Evolutionary conservation across 176 grass and related monocot species (phyloP).

Genomic region (Oryza punctata): DNA sequence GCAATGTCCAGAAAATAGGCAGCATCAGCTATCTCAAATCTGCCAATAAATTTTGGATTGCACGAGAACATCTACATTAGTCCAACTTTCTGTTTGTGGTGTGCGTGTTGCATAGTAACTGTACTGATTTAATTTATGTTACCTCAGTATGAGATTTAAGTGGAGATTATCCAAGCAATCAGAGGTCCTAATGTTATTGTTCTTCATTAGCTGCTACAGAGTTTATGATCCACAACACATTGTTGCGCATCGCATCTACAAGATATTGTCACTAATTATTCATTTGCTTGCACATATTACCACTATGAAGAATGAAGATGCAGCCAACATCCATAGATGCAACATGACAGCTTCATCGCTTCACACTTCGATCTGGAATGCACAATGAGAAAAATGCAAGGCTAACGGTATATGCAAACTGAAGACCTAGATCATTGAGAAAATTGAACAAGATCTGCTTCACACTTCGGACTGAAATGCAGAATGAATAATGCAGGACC

Average conservation of each 20-base stretch:
- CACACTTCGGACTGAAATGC: too few relatives aligned
- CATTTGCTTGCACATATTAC: background rate
- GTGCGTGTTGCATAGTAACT: too few relatives aligned
- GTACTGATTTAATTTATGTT: too few relatives aligned
- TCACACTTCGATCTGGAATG: background rate
- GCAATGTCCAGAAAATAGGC: too few relatives aligned
- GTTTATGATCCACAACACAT: background rate
- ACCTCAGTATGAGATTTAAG: too few relatives aligned
- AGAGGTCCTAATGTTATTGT: background rate
- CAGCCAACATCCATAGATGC: background rate
- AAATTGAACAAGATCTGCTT: background rate
- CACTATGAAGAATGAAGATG: background rate
- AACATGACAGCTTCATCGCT: background rate
- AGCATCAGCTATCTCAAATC: too few relatives aligned
- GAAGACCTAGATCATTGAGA: background rate
- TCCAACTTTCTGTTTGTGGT: too few relatives aligned
- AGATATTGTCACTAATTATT: background rate
- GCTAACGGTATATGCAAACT: background rate
- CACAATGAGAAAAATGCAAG: background rate
- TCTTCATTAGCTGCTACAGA: background rate
- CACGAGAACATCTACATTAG: too few relatives aligned
- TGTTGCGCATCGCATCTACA: background rate
- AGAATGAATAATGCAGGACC: too few relatives aligned
- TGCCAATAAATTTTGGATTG: too few relatives aligned
- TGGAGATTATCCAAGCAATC: background rate